Percentiles rank a stretch among this genome's conserved stretches.
These are phyloP conservation scores for Prunus yedoensis DNA, from an alignment of 331 rosid genomes.

Conservation along the genomic window DNA sequence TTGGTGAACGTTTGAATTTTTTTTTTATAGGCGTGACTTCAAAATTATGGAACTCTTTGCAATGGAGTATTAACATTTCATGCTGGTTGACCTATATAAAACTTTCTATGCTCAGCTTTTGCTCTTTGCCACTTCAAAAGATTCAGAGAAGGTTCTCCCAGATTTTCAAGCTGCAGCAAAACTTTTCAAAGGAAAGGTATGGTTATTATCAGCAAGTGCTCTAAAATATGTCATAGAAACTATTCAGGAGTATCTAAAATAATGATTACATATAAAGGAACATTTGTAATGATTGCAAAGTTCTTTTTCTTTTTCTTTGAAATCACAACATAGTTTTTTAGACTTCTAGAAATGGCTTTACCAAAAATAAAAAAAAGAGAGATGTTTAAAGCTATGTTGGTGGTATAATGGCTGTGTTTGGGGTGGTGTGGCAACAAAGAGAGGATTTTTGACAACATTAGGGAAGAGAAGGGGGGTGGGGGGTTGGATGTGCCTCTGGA, in stretches of 20 bases:
- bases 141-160: conserved; percentile 68
- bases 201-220: conserved; percentile 3
- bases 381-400: background rate
- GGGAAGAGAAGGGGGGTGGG: too few relatives aligned
- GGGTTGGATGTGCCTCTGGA: background rate
- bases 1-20: conserved; percentile 6
- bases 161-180: conserved; percentile 74
- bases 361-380: background rate
- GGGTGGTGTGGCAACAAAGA: background rate
- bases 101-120: conserved; percentile 52
- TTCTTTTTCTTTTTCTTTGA: too few relatives aligned
- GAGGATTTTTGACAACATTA: background rate
- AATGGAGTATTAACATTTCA: background rate
- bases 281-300: background rate
- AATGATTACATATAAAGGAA: too few relatives aligned
- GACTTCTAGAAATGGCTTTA: background rate
- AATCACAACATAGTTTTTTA: too few relatives aligned
- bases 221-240: background rate
- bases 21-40: background rate
- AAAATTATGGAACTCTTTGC: background rate
- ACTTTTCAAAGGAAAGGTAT: conserved; percentile 90
- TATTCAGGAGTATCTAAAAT: background rate
- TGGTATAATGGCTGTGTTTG: background rate
- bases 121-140: conserved; percentile 71
- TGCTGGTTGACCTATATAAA: conserved; percentile 22